These are phyloP conservation scores for Symbiodinium natans DNA, from an alignment of 73 alveolate species.

Conservation along the genomic window DNA sequence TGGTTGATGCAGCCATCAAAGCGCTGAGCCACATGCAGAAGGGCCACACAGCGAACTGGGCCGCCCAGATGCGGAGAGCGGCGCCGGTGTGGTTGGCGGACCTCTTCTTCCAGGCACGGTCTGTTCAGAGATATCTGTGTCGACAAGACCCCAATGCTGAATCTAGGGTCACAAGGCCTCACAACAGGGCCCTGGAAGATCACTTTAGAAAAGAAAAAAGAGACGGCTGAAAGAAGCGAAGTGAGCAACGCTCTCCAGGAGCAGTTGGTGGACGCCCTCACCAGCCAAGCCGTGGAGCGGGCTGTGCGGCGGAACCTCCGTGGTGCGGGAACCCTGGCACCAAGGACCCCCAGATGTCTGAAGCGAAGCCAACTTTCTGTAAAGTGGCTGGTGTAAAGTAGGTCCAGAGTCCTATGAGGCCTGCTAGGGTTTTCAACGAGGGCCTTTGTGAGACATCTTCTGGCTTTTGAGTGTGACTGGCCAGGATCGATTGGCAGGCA, in stretches of 20 bases:
- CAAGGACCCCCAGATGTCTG: neutral
- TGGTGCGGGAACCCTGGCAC: neutral
- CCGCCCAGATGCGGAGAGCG: constrained; percentile 12
- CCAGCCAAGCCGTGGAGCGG: constrained; percentile 38
- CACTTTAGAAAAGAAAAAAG: no score
- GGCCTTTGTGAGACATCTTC: no score
- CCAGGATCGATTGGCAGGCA: constrained; percentile 15
- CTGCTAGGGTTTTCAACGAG: no score
- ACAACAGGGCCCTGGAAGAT: no score
- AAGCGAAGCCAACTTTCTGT: no score
- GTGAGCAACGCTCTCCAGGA: constrained; percentile 53
- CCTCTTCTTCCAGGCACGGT: constrained; percentile 28
- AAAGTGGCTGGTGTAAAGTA: no score
- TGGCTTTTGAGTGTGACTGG: no score
- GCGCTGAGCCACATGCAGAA: neutral
- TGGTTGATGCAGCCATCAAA: constrained; percentile 17
- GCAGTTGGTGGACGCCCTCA: constrained; percentile 34
- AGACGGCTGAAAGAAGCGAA: no score
- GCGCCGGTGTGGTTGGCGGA: constrained; percentile 54
- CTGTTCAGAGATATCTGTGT: no score
- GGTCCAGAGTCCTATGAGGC: no score
- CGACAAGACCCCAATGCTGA: no score
- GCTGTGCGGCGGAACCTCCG: constrained; percentile 56
- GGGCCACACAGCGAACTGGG: constrained; percentile 32
- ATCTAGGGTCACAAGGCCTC: no score